phyloP scores from a whole-genome alignment of 352 stramenopile genomes.

The Globisporangium rhizosaccharum region DNA sequence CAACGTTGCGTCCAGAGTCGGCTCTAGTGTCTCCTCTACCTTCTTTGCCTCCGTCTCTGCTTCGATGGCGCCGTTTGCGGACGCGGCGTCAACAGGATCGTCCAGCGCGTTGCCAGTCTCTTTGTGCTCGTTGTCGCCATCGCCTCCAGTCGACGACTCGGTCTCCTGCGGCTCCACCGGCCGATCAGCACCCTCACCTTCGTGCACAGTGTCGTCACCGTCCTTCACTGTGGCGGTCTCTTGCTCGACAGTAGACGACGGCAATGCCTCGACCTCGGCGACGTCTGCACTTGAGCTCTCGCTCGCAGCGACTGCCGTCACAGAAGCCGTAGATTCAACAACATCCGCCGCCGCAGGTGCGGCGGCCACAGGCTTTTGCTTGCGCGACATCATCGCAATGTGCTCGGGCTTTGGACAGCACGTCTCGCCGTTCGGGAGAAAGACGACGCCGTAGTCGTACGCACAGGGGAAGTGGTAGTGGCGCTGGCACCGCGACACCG shows the following conservation, averaged over 20 bases:
- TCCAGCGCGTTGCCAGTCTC: background rate
- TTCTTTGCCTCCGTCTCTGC: background rate
- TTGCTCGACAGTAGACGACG: too few species aligned
- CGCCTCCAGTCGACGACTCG: background rate
- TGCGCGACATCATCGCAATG: conserved; percentile 40
- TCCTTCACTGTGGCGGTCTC: too few species aligned
- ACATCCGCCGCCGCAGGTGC: background rate
- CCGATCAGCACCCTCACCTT: too few species aligned
- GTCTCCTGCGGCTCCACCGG: too few species aligned
- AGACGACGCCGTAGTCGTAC: conserved; percentile 63
- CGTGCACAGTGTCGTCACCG: too few species aligned
- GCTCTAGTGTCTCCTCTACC: too few species aligned
- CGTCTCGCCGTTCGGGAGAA: conserved; percentile 64
- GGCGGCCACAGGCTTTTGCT: conserved; percentile 10
- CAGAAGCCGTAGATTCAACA: background rate
- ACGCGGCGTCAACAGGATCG: background rate
- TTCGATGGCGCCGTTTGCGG: background rate
- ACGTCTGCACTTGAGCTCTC: too few species aligned
- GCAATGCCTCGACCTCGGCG: too few species aligned
- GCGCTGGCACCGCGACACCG: conserved; percentile 71
- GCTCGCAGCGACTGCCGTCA: background rate
- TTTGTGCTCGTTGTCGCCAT: background rate
- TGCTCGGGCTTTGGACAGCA: conserved; percentile 54
- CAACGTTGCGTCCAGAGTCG: background rate
- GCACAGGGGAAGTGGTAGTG: conserved; percentile 95